A percentile compares a stretch with the other conserved stretches of the same genome.
Evolutionary conservation across 1,139 yeast species (phyloP).

Genomic region (Saccharomyces hybrid): DNA sequence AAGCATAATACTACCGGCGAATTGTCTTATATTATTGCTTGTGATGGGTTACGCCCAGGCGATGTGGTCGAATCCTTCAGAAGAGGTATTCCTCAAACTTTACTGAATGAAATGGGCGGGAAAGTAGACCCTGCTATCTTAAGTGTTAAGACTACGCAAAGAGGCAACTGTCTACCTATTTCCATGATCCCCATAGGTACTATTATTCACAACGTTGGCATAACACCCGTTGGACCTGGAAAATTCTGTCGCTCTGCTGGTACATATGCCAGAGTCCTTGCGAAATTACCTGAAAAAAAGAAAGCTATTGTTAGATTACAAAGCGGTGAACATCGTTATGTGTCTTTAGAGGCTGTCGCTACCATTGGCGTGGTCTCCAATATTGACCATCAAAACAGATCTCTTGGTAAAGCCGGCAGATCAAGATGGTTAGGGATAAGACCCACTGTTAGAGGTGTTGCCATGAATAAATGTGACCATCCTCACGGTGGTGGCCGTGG

Average conservation of each 20-base stretch:
- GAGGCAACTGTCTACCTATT: constrained; percentile 92
- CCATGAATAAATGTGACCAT: constrained; percentile 96
- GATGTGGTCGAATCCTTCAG: constrained; percentile 87
- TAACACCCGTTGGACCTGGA: constrained; percentile 73
- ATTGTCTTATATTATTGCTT: constrained; percentile 75
- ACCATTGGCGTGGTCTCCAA: constrained; percentile 94
- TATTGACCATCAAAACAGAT: constrained; percentile 81
- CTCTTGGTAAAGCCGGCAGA: constrained; percentile 97
- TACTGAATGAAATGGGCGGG: constrained; percentile 58
- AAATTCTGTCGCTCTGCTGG: constrained; percentile 93
- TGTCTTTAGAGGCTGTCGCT: constrained; percentile 81
- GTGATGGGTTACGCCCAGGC: constrained; percentile 89
- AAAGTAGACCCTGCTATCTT: constrained; percentile 86
- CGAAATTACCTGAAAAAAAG: constrained; percentile 64
- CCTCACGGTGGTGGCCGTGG: constrained; percentile 99
- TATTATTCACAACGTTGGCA: constrained; percentile 80
- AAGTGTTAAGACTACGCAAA: constrained; percentile 78
- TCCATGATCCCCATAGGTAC: constrained; percentile 91
- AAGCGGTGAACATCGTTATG: constrained; percentile 91
- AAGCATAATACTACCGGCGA: constrained; percentile 56
- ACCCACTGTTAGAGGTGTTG: constrained; percentile 96
- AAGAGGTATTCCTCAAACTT: constrained; percentile 72
- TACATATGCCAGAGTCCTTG: constrained; percentile 79
- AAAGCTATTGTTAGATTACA: constrained; percentile 76
- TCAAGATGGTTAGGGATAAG: constrained; percentile 87